phyloP scores from a whole-genome alignment of 2,329 filamentous ascomycete genomes.

The Lanzia echinophila region DNA sequence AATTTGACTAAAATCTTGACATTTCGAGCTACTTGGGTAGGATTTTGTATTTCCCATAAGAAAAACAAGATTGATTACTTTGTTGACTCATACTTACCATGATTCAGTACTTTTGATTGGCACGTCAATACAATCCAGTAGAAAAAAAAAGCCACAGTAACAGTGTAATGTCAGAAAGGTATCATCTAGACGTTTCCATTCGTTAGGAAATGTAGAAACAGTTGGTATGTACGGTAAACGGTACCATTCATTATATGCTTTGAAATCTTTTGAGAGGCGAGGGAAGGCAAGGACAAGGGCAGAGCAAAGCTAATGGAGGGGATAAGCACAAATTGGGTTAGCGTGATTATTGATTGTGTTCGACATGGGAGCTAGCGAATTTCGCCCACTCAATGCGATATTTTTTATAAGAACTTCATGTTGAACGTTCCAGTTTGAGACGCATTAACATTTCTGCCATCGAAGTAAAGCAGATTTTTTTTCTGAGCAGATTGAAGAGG shows the following conservation, averaged over 20 bases:
- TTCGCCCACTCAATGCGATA: conserved; percentile 11
- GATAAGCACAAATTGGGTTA: neutral
- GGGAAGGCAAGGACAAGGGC: neutral
- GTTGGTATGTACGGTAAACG: neutral
- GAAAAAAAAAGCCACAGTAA: too few relatives aligned
- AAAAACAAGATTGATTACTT: too few relatives aligned
- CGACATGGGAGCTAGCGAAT: conserved; percentile 6
- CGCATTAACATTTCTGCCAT: conserved; percentile 8
- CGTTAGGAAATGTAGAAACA: too few relatives aligned
- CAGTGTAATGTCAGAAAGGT: too few relatives aligned
- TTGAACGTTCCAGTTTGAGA: conserved; percentile 4
- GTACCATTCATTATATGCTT: neutral
- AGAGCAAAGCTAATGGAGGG: neutral
- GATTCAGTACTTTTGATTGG: too few relatives aligned
- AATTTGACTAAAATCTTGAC: too few relatives aligned
- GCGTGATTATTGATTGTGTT: conserved; percentile 1
- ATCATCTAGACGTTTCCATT: too few relatives aligned
- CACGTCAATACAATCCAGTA: too few relatives aligned
- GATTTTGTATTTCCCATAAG: too few relatives aligned
- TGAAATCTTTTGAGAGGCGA: neutral
- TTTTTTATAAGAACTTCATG: conserved; percentile 9
- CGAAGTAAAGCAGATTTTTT: neutral
- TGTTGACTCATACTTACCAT: too few relatives aligned
- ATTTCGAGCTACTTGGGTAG: too few relatives aligned
- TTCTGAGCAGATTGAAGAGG: neutral